Evolutionary conservation across 2,329 filamentous ascomycete species (phyloP).

Genomic region (Botrytis porri): DNA sequence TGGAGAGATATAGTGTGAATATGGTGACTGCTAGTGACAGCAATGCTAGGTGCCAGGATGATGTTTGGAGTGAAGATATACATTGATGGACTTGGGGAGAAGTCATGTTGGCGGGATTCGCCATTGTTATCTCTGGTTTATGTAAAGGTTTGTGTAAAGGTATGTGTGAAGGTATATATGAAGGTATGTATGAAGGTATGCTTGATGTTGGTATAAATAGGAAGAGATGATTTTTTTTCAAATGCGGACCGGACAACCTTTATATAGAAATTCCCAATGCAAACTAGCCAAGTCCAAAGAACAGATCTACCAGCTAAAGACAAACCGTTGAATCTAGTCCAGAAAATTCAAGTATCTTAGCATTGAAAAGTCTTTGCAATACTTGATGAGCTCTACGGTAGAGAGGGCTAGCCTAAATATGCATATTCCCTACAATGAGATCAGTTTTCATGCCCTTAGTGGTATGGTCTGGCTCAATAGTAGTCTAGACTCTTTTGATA

Average conservation of each 20-base stretch:
- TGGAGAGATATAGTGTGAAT: too few relatives aligned
- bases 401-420: too few relatives aligned
- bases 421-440: too few relatives aligned
- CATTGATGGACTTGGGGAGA: neutral
- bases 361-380: neutral
- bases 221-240: neutral
- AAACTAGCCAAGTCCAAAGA: neutral
- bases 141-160: neutral
- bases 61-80: neutral
- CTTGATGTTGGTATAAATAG: neutral
- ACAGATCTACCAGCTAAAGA: neutral
- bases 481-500: too few relatives aligned
- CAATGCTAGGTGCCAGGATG: neutral
- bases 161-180: neutral
- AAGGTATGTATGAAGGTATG: neutral
- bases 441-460: too few relatives aligned
- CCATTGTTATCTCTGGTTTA: neutral
- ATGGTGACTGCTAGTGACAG: too few relatives aligned
- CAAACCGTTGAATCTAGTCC: neutral
- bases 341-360: neutral
- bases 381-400: neutral
- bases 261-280: neutral
- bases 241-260: neutral
- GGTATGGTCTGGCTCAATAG: too few relatives aligned
- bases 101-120: neutral